Base-by-base conservation (phyloP, 2,329 filamentous ascomycete species). In the Fusarium dlaminii region DNA sequence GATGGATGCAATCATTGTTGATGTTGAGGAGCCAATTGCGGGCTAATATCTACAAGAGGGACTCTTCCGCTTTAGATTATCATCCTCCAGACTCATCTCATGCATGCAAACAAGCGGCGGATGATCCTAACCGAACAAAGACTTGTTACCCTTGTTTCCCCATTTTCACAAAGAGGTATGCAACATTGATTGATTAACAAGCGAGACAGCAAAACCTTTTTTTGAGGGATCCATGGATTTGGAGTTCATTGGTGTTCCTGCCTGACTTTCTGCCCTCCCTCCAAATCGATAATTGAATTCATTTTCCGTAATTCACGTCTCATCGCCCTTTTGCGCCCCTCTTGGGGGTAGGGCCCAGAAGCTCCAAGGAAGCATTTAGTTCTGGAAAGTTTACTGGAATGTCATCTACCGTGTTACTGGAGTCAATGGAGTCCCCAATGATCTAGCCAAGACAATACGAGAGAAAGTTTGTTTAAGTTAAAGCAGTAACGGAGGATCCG, bases 91-190 rank as follows among this genome's bases (percentile, higher is more conserved):
- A 34, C 30, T 34, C 49, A 56, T 62, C 65, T 42, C 39, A 70
- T 64, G 43, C 37, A 52, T 58, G 39, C 37, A 65, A 36, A 52
- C 49, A 37, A 60, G 32, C 32, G 14, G 71, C 51, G 51, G 63
- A 51, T 36, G 43, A 60, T 68, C 45, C 58, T 52, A 72, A 65
- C 63, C 55, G 58, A 64, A 68, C 67, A 74, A 74, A 72, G 67
- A 45, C 66, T 58, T 36, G 43, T 64, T 64, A 60, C 65, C 70
- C 69, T 72, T 73, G 69, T 68, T 27, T 52, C 55, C 36, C 46
- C 42, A 56, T 66, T 55, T 40, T 59, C n/a, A 56, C 24, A 59
- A 59, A 10, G 37, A 60, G 42, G n/a, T 20, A 56, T 63, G 24
- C 39, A 59, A 27, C 54, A 62, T 61, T 69, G 49, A 62, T 58